Base-by-base conservation (phyloP, 176 grass and related monocot species). In the Olyra latifolia region DNA sequence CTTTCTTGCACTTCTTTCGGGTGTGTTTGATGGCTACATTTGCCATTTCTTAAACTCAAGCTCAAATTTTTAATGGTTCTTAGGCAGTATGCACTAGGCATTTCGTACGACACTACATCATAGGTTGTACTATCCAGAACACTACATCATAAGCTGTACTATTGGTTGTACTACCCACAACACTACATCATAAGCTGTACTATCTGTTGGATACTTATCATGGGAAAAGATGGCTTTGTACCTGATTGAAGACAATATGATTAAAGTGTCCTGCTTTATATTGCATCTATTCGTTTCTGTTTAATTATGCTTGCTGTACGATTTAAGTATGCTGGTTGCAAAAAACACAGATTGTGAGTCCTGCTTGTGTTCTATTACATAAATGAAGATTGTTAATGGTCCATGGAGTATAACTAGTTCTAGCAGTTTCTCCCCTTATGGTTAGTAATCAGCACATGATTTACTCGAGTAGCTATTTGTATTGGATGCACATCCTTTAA, bases 141-240 rank as follows among this genome's bases (percentile, higher is more conserved):
- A 35, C 32, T 35, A 62, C 27, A 53, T 14, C 41, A 60, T 19
- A 64, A 13, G 24, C 3, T 46, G 35, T 71, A 41, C 6, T 54
- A 19, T n/a, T n/a, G 5, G 32, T 35, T 35, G 32, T 35, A 35
- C 32, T 35, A 35, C 5, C 32, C 32, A 35, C 32, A 35, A 35
- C 32, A 35, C 32, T 35, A n/a, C n/a, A n/a, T n/a, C n/a, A n/a
- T n/a, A 61, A 17, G 22, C 5, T 52, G 42, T 80, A 46, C 14
- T 61, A 25, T 49, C 55, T 71, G 54, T 42, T 53, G 64, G 35
- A 70, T 8, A 62, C 22, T 29, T 25, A 62, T 60, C 2, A 47
- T 47, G 12, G 20, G 20, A 50, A 59, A 70, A 71, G 78, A 70
- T 80, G 65, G 25, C 78, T 65, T 71, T 45, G 69, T 72, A 17